These are phyloP conservation scores for Ammopiptanthus mongolicus DNA, from an alignment of 306 rosid species.

Conservation along the genomic window DNA sequence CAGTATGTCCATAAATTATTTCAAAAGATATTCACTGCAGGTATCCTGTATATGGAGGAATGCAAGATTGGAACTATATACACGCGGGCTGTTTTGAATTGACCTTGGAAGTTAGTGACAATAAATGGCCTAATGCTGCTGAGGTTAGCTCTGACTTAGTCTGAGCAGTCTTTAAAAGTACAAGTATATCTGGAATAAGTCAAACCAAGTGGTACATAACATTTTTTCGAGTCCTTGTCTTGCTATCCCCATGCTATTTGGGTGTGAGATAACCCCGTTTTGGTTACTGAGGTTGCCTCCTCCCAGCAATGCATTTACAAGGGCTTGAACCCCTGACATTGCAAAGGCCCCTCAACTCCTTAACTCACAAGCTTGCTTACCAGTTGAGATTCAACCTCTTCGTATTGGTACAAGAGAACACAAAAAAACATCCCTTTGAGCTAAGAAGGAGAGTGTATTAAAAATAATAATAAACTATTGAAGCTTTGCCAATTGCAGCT, in stretches of 20 bases:
- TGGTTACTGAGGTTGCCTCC: neutral
- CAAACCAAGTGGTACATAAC: neutral
- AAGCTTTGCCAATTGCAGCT: neutral
- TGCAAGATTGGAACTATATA: constrained; percentile 98
- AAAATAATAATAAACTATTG: neutral
- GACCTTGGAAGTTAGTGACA: constrained; percentile 84
- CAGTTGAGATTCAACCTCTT: no score
- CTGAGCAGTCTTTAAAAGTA: neutral
- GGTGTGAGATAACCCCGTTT: neutral
- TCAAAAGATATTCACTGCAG: constrained; percentile 43
- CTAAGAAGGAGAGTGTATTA: neutral
- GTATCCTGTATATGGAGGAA: constrained; percentile 96
- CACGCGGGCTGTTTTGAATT: constrained; percentile 84
- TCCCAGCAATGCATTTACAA: neutral
- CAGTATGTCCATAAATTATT: constrained; percentile 26
- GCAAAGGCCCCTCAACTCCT: neutral
- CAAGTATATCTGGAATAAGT: neutral
- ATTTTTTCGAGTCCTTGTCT: neutral
- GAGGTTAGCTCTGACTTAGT: constrained; percentile 53
- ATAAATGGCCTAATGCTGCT: constrained; percentile 85
- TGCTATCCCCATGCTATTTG: neutral
- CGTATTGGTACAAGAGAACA: no score
- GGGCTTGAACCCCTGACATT: neutral
- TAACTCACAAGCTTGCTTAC: no score
- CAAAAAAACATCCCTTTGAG: neutral